Evolutionary conservation across 345 rosid genomes (phyloP), one percentile per base, ranked within the genome.

Genomic region (Populus davidiana): DNA sequence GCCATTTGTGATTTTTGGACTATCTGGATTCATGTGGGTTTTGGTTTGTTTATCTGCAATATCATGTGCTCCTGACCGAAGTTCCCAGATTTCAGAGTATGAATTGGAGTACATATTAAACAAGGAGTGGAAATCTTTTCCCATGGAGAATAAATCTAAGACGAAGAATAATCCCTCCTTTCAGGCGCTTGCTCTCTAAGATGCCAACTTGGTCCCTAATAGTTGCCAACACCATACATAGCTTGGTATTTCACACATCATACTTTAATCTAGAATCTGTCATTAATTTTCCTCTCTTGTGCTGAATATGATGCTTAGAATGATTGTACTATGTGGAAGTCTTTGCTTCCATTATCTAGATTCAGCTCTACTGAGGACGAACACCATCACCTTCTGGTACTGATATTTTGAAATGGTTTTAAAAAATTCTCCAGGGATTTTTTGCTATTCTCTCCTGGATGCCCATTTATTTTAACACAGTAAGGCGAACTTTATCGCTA

Each of bases 391-490:
- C 41, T 59, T 39, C 59, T 20, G 14, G 11, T 16, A 39, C 17
- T 35, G 11, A 29, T 62, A 29, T 61, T 41, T 71, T 8, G 31
- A 5, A 29, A 62, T 76, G 44, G 72, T 77, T 59, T 59, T 2
- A 47, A 29, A 61, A 33, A 16, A 16, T 16, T 73, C 49, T 84
- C 62, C 92, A 95, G 99, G 99, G 99, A 0, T 95, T 95, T 72
- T 95, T 95, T 85, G 94, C 93, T 82, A 92, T 95, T 84, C 99
- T 95, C 79, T 91, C 99, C 27, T 95, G 99, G 99, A 95, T 93
- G 99, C 99, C 99, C 17, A 90, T 93, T 77, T 93, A 93, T 89
- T 95, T 95, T 79, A 92, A 91, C 81, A 83, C 89, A 71, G 98
- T 95, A 88, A 89, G 95, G 78, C 80, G 65, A 35, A 64, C 67